Base-by-base conservation (phyloP, 2,329 filamentous ascomycete genomes). In the Myriosclerotinia curreyana region DNA sequence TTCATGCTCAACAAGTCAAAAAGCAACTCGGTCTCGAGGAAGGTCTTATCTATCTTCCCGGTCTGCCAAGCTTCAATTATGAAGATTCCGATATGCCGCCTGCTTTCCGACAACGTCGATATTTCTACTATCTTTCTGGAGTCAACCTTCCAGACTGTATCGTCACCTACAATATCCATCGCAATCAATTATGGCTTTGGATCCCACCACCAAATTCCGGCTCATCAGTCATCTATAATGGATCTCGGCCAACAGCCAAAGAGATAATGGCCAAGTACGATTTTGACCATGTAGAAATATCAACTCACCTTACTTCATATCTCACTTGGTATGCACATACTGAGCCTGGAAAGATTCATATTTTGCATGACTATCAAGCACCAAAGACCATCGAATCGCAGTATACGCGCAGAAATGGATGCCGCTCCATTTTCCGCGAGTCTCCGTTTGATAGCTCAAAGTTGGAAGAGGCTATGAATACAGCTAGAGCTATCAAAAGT, bases 401-500 rank as follows among this genome's bases (percentile, higher is more conserved):
- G 12, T 51, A 55, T 9, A 53, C 51, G 15, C 49, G 62, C 36
- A 52, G 58, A 38, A 60, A 64, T 36, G 64, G 64, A 15, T 53
- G 51, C 20, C 54, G 34, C 17, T 62, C 49, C 12, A 40, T 51
- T 36, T 50, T 63, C 40, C 48, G 49, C n/a, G 42, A 42, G n/a
- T 55, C 60, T 34, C 62, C 70, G 36, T 76, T 87, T 67, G 80
- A 89, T 74, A 75, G 76, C 51, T 73, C 74, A 17, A 77, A 76
- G 12, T 80, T 97, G 12, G 83, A 83, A 68, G 82, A 82, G 1
- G 90, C 90, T 58, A 93, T 97, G 77, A 89, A 96, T 73, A 82
- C 86, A 62, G 88, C 89, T 28, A 88, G 94, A 40, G 88, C 94
- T 1, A 81, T 91, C 76, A 98, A 98, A 79, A 88, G 90, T 54